Evolutionary conservation across 768 basidiomycete species (phyloP), one percentile per base, ranked within the genome.

Genomic region (Hydnomerulius pinastri): DNA sequence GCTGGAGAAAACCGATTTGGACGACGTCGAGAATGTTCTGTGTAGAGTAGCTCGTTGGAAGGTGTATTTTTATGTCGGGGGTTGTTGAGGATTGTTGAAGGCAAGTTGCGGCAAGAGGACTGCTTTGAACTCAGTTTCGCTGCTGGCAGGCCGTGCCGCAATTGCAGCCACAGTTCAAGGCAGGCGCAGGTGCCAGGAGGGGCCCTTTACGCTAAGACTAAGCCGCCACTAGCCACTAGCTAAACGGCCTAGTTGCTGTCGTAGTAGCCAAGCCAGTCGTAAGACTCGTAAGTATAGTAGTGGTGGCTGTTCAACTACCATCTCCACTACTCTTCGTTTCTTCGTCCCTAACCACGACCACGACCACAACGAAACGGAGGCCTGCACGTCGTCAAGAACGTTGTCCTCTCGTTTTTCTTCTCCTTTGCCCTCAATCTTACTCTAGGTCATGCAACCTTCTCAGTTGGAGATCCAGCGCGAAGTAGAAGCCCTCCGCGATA

Each of bases 401-500:
- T 32, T 53, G 48, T 43, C 33, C 54, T 37, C 64, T 53, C 54
- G 39, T 41, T 53, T 54, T 55, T 58, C 38, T 39, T 39, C 30
- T 38, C 36, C 13, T 47, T 43, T 30, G 37, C 47, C 20, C 36
- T 17, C 35, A 48, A 46, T 32, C 24, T 15, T 27, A 46, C 43
- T 43, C 29, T 38, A 51, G 42, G 43, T 30, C 48, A 81, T 90
- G 72, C 87, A 90, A 60, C 89, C 90, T 51, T 90, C 87, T 23
- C 81, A 87, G 60, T 83, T 86, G 67, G 91, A 92, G 72, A 92
- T 92, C 55, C 84, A 85, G 65, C 84, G 90, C 57, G 90, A 93
- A 74, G 87, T 91, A 35, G 88, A 93, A 66, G 86, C 87, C 36
- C 77, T 93, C 33, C 82, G 87, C 57, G 90, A 92, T 71, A 83